Conservation (phyloP, 73 alveolate genomes). For the Tetrahymena malaccensis region DNA sequence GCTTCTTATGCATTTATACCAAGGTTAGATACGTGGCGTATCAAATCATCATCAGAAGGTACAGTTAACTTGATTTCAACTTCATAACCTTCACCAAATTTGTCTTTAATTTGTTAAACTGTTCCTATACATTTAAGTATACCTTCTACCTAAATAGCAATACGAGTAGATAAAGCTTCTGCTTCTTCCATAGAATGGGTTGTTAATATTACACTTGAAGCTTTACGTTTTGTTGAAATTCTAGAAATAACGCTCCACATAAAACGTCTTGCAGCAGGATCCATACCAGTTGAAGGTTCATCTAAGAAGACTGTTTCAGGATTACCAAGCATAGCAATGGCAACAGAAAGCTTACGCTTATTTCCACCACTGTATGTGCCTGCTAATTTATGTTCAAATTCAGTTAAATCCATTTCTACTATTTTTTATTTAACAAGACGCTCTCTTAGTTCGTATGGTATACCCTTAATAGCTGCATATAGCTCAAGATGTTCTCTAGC, state of each 20-base stretch:
- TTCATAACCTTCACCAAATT: slow-evolving; percentile 94
- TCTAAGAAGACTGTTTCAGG: slow-evolving; percentile 97
- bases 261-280: slow-evolving; percentile 94
- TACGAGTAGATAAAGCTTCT: slow-evolving; percentile 79
- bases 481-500: slow-evolving; percentile 92
- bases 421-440: slow-evolving; percentile 67
- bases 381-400: slow-evolving; percentile 70
- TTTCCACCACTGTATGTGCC: slow-evolving; percentile 95
- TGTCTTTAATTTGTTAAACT: slow-evolving; percentile 79
- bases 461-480: slow-evolving; percentile 92
- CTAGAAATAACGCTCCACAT: slow-evolving; percentile 96
- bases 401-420: slow-evolving; percentile 81
- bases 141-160: slow-evolving; percentile 94
- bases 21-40: neutral
- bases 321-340: slow-evolving; percentile 97
- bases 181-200: slow-evolving; percentile 98
- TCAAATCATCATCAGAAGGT: slow-evolving; percentile 54
- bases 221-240: slow-evolving; percentile 85
- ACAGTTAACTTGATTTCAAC: slow-evolving; percentile 65
- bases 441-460: slow-evolving; percentile 59
- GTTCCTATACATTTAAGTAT: slow-evolving; percentile 86
- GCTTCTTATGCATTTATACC: neutral
- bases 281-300: slow-evolving; percentile 99
- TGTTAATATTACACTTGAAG: slow-evolving; percentile 77
- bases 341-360: slow-evolving; percentile 95